These are phyloP conservation scores for Gracilaria caudata DNA, from an alignment of 23 red algal species.

Conservation along the genomic window DNA sequence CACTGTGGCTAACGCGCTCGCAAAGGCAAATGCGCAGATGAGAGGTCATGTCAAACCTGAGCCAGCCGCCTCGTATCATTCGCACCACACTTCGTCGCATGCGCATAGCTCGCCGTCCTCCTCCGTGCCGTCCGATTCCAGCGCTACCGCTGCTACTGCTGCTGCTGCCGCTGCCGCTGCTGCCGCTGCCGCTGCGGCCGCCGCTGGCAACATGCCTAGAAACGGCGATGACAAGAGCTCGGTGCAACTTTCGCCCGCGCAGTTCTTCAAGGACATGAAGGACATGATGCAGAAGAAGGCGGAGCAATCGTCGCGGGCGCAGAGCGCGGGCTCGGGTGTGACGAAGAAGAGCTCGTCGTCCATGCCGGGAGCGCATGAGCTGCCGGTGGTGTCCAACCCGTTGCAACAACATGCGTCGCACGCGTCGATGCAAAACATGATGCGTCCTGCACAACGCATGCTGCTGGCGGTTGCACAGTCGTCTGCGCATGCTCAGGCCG, in stretches of 20 bases:
- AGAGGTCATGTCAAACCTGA: not conserved
- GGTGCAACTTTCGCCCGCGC: constrained; percentile 47
- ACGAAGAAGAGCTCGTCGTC: not conserved
- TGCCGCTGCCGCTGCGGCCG: not conserved
- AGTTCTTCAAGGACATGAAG: constrained; percentile 65
- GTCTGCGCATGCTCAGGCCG: not conserved
- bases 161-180: not conserved
- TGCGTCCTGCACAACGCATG: not conserved
- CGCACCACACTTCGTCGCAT: no score
- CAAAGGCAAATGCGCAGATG: constrained; percentile 26
- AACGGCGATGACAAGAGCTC: not conserved
- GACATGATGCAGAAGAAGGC: constrained; percentile 57
- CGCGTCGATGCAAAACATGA: not conserved
- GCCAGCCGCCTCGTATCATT: not conserved
- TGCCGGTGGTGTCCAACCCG: not conserved
- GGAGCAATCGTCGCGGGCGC: constrained; percentile 6
- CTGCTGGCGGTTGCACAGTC: not conserved
- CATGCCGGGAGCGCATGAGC: not conserved
- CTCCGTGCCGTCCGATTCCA: not conserved
- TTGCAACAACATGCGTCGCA: not conserved
- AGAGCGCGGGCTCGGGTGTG: not conserved
- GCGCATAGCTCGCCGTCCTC: not conserved
- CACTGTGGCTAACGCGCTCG: constrained; percentile 18
- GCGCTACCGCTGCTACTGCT: not conserved
- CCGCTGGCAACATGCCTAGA: not conserved